A percentile compares a stretch with the other conserved stretches of the same genome.
phyloP scores from a whole-genome alignment of 805 yeast genomes.

The Metschnikowia amazonensis region DNA sequence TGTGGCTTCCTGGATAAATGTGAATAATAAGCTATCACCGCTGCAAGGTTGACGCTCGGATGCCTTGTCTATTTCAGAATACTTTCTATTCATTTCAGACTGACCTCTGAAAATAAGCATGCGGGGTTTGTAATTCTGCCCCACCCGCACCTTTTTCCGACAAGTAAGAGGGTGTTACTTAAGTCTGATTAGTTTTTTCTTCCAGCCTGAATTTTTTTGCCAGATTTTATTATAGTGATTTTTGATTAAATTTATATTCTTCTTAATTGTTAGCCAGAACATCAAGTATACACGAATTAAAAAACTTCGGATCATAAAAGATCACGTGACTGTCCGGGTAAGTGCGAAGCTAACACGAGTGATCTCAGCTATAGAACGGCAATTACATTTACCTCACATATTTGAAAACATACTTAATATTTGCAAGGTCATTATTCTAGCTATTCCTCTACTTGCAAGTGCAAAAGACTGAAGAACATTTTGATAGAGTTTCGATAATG shows the following conservation, averaged over 20 bases:
- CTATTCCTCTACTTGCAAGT: background rate
- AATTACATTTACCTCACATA: conserved; percentile 1
- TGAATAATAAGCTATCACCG: conserved; percentile 57
- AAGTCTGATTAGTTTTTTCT: too few species aligned
- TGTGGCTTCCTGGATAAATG: conserved; percentile 22
- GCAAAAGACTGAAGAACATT: background rate
- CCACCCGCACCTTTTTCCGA: background rate
- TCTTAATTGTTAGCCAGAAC: too few species aligned
- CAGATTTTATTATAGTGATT: background rate
- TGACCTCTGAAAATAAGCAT: too few species aligned
- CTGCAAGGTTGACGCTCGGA: conserved; percentile 82
- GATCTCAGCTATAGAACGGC: conserved; percentile 4
- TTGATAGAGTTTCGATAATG: conserved; percentile 5
- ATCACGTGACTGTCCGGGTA: conserved; percentile 5
- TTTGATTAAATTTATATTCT: too few species aligned
- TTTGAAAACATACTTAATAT: background rate
- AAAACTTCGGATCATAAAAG: background rate
- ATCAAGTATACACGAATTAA: too few species aligned
- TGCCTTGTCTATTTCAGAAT: conserved; percentile 41
- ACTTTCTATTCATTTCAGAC: background rate
- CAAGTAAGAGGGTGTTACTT: background rate
- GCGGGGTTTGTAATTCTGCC: background rate
- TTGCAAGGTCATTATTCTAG: background rate
- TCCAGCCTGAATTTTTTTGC: background rate
- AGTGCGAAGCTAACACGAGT: conserved; percentile 3